Percentiles rank a stretch among this genome's conserved stretches.
Evolutionary conservation across 495 filamentous ascomycete species (phyloP).

Genomic region (Immersiella caudata): DNA sequence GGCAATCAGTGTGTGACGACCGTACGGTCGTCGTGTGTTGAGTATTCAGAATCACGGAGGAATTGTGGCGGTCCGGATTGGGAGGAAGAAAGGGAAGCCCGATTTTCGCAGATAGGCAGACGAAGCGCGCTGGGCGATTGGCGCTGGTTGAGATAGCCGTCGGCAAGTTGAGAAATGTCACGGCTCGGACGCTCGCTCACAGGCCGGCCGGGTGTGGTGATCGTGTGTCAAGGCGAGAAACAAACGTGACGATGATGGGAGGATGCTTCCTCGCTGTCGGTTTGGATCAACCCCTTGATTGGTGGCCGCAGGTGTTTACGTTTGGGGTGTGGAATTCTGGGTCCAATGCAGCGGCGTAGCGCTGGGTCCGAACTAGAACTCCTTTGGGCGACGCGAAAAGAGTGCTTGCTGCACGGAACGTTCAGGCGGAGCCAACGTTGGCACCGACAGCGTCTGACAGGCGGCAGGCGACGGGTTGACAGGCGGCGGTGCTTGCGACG

Average conservation of each 20-base stretch:
- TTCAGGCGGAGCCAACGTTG: background rate
- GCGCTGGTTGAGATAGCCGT: slow-evolving; percentile 14
- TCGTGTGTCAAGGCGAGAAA: background rate
- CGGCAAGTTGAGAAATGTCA: slow-evolving; percentile 1
- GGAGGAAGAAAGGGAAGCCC: background rate
- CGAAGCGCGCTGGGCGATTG: slow-evolving; percentile 2
- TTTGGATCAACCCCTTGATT: slow-evolving; percentile 22
- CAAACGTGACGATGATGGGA: slow-evolving; percentile 11
- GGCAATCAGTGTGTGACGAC: slow-evolving; percentile 8
- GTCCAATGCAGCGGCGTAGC: slow-evolving; percentile 27
- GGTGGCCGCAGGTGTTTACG: slow-evolving; percentile 22
- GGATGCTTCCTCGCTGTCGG: slow-evolving; percentile 6
- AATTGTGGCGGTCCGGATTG: slow-evolving; percentile 15
- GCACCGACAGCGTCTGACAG: background rate
- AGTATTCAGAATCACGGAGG: slow-evolving; percentile 13
- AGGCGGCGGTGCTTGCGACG: background rate
- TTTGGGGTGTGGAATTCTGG: slow-evolving; percentile 21
- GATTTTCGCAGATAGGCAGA: background rate
- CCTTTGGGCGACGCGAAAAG: slow-evolving; percentile 1
- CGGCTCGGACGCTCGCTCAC: background rate
- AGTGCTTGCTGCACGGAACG: slow-evolving; percentile 5
- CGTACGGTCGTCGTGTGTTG: slow-evolving; percentile 10
- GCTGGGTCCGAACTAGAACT: slow-evolving; percentile 22
- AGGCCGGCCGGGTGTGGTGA: background rate
- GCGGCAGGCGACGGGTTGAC: background rate